Conservation (phyloP, 192 early-diverging fungal species). For the Gigaspora rosea region DNA sequence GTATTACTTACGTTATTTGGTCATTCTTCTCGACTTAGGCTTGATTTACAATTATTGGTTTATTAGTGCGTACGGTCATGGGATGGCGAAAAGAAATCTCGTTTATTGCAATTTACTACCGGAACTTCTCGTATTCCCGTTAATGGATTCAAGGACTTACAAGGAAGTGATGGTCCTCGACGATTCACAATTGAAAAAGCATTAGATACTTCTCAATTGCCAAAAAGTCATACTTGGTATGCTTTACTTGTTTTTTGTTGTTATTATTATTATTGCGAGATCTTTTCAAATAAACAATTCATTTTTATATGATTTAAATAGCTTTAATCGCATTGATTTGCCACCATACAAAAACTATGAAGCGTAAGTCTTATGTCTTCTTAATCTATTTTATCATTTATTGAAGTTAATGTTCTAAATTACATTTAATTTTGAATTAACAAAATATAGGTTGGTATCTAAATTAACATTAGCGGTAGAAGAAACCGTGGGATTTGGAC, state of each 20-base stretch:
- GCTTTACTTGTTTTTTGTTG: slow-evolving; percentile 5
- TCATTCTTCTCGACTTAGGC: not conserved
- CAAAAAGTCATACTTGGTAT: slow-evolving; percentile 94
- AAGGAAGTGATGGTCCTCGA: slow-evolving; percentile 94
- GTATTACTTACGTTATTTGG: not conserved
- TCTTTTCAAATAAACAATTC: not conserved
- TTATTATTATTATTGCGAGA: slow-evolving; percentile 1
- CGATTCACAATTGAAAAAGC: slow-evolving; percentile 95
- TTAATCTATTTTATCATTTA: slow-evolving; percentile 31
- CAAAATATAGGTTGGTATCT: slow-evolving; percentile 43
- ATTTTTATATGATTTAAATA: slow-evolving; percentile 18
- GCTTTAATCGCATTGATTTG: slow-evolving; percentile 96
- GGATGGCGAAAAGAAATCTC: slow-evolving; percentile 93
- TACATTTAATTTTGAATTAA: not conserved
- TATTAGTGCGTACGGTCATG: slow-evolving; percentile 70
- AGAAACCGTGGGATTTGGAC: slow-evolving; percentile 93
- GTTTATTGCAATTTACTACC: slow-evolving; percentile 95
- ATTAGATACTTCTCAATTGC: slow-evolving; percentile 81
- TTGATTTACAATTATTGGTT: not conserved
- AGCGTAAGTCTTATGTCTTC: slow-evolving; percentile 33
- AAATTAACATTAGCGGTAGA: slow-evolving; percentile 94
- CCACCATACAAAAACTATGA: slow-evolving; percentile 89
- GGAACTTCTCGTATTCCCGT: slow-evolving; percentile 98
- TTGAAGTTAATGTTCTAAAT: not conserved
- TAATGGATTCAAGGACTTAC: slow-evolving; percentile 98